Percentiles rank a stretch among this genome's conserved stretches.
Evolutionary conservation across 176 grass and related monocot species (phyloP).

Genomic region (Carex scoparia): DNA sequence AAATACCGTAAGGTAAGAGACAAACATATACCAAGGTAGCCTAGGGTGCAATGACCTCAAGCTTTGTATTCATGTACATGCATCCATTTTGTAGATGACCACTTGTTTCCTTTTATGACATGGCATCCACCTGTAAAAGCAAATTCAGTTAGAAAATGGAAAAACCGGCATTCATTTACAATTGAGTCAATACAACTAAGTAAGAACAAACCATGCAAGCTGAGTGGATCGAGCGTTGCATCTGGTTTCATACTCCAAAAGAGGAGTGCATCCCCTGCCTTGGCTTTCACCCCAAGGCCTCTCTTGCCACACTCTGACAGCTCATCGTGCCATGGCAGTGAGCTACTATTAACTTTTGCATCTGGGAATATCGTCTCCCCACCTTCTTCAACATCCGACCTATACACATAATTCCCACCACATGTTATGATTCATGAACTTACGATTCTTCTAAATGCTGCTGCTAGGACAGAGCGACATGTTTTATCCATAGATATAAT

Average conservation of each 20-base stretch:
- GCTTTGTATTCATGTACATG: slow-evolving; percentile 63
- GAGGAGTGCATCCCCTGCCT: slow-evolving; percentile 87
- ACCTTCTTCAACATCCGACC: slow-evolving; percentile 95
- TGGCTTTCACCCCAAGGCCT: slow-evolving; percentile 71
- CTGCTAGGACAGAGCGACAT: not conserved
- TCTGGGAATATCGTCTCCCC: slow-evolving; percentile 90
- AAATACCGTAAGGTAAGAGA: slow-evolving; percentile 4
- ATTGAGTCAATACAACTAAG: not conserved
- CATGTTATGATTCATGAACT: not conserved
- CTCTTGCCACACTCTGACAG: slow-evolving; percentile 77
- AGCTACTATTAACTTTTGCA: slow-evolving; percentile 71
- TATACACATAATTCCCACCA: slow-evolving; percentile 7
- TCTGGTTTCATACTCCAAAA: slow-evolving; percentile 97
- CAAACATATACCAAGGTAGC: not conserved
- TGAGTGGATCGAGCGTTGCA: slow-evolving; percentile 69
- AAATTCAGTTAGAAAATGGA: not conserved
- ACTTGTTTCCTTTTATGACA: slow-evolving; percentile 89
- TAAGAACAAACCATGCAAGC: slow-evolving; percentile 75
- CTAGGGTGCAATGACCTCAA: slow-evolving; percentile 24
- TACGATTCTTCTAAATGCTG: not conserved
- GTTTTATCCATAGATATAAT: not conserved
- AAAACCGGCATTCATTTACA: not conserved
- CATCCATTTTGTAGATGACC: slow-evolving; percentile 97
- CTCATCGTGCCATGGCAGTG: slow-evolving; percentile 63
- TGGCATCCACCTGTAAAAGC: slow-evolving; percentile 65